These are phyloP conservation scores for Tylopilus balloui DNA, from an alignment of 768 basidiomycete genomes.

Conservation along the genomic window DNA sequence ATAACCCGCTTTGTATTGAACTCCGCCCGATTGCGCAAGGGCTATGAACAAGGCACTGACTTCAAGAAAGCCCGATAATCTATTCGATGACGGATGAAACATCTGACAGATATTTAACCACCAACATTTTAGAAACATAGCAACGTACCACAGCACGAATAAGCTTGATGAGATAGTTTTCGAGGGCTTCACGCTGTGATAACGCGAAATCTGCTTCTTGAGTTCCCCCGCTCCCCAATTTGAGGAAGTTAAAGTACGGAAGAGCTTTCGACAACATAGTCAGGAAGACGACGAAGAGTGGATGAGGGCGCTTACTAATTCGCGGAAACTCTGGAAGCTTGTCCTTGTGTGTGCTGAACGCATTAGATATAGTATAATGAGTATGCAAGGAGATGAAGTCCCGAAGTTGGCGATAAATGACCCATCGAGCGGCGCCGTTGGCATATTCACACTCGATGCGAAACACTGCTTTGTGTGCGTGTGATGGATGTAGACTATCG, in stretches of 20 bases:
- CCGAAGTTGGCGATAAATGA: constrained; percentile 87
- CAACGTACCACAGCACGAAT: constrained; percentile 81
- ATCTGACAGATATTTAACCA: constrained; percentile 6
- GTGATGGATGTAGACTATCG: constrained; percentile 79
- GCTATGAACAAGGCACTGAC: constrained; percentile 82
- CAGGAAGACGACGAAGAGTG: not conserved
- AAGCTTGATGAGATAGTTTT: constrained; percentile 82
- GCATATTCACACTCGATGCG: constrained; percentile 96
- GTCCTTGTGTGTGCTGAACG: constrained; percentile 65
- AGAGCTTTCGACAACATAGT: constrained; percentile 45
- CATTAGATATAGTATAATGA: constrained; percentile 84
- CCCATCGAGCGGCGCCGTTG: constrained; percentile 89
- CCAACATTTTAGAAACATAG: not conserved
- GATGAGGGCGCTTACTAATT: constrained; percentile 48
- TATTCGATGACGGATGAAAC: constrained; percentile 80
- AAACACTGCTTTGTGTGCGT: constrained; percentile 74
- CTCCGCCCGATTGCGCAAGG: constrained; percentile 75
- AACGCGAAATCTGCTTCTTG: constrained; percentile 74
- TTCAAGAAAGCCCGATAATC: constrained; percentile 87
- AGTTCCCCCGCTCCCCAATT: constrained; percentile 51
- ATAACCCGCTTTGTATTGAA: constrained; percentile 89
- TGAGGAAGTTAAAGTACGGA: constrained; percentile 88
- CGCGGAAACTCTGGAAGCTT: constrained; percentile 89
- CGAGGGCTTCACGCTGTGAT: constrained; percentile 74
- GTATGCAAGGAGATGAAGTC: constrained; percentile 89